Conservation (phyloP, 495 filamentous ascomycete species). For the Amniculicola lignicola region DNA sequence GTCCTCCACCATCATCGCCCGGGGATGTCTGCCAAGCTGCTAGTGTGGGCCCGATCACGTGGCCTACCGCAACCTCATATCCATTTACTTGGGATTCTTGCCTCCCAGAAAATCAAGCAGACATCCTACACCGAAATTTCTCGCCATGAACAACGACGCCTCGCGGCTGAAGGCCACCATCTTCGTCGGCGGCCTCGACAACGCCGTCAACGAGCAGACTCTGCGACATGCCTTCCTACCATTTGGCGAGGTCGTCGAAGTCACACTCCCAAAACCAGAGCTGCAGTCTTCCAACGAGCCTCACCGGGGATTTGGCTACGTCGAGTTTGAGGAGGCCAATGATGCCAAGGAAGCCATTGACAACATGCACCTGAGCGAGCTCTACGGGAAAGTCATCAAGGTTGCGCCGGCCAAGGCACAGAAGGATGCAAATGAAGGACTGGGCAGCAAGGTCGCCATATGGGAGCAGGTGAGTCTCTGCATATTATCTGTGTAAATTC, state of each 20-base stretch:
- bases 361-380: slow-evolving; percentile 97
- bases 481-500: neutral
- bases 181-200: slow-evolving; percentile 85
- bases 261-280: slow-evolving; percentile 84
- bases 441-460: slow-evolving; percentile 92
- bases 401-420: slow-evolving; percentile 89
- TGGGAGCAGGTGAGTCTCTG: slow-evolving; percentile 80
- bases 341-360: slow-evolving; percentile 96
- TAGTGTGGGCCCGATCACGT: too few relatives aligned
- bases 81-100: too few relatives aligned
- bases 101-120: neutral
- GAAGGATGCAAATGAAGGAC: slow-evolving; percentile 78
- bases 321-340: slow-evolving; percentile 82
- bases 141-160: slow-evolving; percentile 71
- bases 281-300: slow-evolving; percentile 61
- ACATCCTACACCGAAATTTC: too few relatives aligned
- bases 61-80: neutral
- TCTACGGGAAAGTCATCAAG: slow-evolving; percentile 90
- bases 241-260: slow-evolving; percentile 89
- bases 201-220: slow-evolving; percentile 66
- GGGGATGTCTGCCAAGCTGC: too few relatives aligned
- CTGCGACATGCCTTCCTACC: slow-evolving; percentile 91
- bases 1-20: slow-evolving; percentile 24
- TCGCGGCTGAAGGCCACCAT: slow-evolving; percentile 85
- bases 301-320: slow-evolving; percentile 93